Base-by-base conservation (phyloP, 2,329 filamentous ascomycete genomes). In the Ophiocordyceps camponoti-rufipedis region DNA sequence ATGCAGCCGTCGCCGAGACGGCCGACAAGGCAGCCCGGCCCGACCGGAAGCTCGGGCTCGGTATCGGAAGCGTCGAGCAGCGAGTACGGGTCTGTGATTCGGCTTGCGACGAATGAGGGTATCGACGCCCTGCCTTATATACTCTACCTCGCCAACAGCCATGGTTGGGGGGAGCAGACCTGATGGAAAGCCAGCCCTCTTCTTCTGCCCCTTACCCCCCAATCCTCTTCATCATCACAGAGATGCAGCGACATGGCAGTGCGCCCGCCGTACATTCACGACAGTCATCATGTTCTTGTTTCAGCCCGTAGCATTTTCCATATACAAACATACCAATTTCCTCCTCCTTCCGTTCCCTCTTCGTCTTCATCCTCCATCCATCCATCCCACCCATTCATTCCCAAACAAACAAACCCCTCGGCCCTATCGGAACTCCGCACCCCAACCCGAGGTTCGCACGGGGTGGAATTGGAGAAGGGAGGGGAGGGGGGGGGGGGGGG, bases 41-140 rank as follows among this genome's bases (percentile, higher is more conserved):
- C 3, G 35, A 38, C 35, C 14, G 35, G 35, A 16, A 38, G 14
- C 35, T 16, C 35, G 14, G 29, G 29, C 29, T 9, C 9, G 29
- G 9, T 10, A 31, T 64, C 65, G 28, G 56, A 54, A 19, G 54
- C 53, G 5, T 65, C 64, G 12, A 58, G 47, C 40, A 58, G 53
- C 23, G 59, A 56, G 45, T 62, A 61, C 2, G 63, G 60, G 7
- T 70, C 66, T 6, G 68, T 74, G 5, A 71, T 74, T 41, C 64
- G 71, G 8, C 58, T 74, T 29, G 63, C 69, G 12, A 67, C 59
- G 32, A 52, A 51, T 12, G 56, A 62, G 3, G 61, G 63, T 28
- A 48, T 51, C 7, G 54, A 53, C 32, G 53, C 54, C 10, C 49
- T 63, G 5, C 60, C 61, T 3, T 68, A 66, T 47, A 58, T 66